A percentile compares a stretch with the other conserved stretches of the same genome.
These are phyloP conservation scores for Parafenestella ontariensis DNA, from an alignment of 2,329 filamentous ascomycete genomes.

Conservation along the genomic window DNA sequence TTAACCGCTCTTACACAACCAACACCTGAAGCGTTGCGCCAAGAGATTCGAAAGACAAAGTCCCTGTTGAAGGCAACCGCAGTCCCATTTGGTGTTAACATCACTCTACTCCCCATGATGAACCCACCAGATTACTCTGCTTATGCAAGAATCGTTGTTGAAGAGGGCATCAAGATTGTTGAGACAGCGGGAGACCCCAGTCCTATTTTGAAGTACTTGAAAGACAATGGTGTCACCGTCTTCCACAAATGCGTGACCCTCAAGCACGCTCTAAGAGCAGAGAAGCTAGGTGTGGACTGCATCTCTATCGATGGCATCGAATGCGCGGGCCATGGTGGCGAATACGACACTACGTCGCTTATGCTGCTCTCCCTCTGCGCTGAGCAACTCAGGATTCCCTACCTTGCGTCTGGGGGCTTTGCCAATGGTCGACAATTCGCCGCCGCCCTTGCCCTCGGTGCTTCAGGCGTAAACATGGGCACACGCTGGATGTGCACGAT, in stretches of 20 bases:
- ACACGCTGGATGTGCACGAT: conserved; percentile 38
- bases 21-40: conserved; percentile 32
- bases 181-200: conserved; percentile 38
- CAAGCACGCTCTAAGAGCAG: conserved; percentile 33
- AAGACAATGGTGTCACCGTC: conserved; percentile 31
- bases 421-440: conserved; percentile 35
- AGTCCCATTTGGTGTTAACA: conserved; percentile 49
- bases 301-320: conserved; percentile 35
- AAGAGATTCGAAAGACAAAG: conserved; percentile 31
- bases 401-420: conserved; percentile 36
- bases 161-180: conserved; percentile 36
- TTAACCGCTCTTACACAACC: conserved; percentile 55
- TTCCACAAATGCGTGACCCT: conserved; percentile 38
- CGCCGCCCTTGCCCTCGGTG: conserved; percentile 35
- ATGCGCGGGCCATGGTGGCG: conserved; percentile 56
- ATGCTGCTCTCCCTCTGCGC: conserved; percentile 45
- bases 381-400: conserved; percentile 37
- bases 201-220: conserved; percentile 36
- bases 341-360: conserved; percentile 62
- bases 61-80: conserved; percentile 42
- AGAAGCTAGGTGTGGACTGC: conserved; percentile 30
- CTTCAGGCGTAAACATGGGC: conserved; percentile 37
- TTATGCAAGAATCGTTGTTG: conserved; percentile 32
- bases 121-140: conserved; percentile 36
- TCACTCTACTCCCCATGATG: conserved; percentile 37